These are phyloP conservation scores for Lactarius hengduanensis DNA, from an alignment of 768 basidiomycete genomes.

Conservation along the genomic window DNA sequence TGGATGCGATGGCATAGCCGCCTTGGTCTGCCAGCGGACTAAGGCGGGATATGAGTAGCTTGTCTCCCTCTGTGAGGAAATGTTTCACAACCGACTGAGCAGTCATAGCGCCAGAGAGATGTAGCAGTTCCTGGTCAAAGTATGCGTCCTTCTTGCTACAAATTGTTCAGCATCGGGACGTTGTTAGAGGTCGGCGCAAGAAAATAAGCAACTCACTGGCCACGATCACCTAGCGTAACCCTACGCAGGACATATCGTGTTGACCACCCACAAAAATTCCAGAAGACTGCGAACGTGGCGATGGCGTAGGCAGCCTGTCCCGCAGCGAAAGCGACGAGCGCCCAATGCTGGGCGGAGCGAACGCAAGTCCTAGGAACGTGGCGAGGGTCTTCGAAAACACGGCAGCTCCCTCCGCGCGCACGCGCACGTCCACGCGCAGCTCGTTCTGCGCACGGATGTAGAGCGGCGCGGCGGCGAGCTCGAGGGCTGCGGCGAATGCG, in stretches of 20 bases:
- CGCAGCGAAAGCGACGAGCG: slow-evolving; percentile 79
- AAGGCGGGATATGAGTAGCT: slow-evolving; percentile 80
- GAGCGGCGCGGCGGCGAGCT: slow-evolving; percentile 77
- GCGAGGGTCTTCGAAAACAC: slow-evolving; percentile 69
- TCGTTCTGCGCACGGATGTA: slow-evolving; percentile 55
- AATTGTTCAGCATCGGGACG: slow-evolving; percentile 35
- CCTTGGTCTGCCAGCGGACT: slow-evolving; percentile 87
- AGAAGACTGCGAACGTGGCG: slow-evolving; percentile 57
- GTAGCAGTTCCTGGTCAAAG: slow-evolving; percentile 50
- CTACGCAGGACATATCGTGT: slow-evolving; percentile 29
- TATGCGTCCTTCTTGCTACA: slow-evolving; percentile 34
- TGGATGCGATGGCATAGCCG: slow-evolving; percentile 92
- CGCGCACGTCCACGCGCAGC: slow-evolving; percentile 65
- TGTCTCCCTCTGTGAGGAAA: slow-evolving; percentile 93
- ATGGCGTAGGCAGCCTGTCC: slow-evolving; percentile 80
- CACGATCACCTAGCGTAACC: slow-evolving; percentile 30
- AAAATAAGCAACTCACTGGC: slow-evolving; percentile 32
- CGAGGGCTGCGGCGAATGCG: slow-evolving; percentile 67
- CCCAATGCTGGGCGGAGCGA: slow-evolving; percentile 44
- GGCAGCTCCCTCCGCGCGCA: slow-evolving; percentile 83
- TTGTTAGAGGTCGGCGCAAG: slow-evolving; percentile 10
- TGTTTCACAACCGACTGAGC: slow-evolving; percentile 90
- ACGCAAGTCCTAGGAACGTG: slow-evolving; percentile 65
- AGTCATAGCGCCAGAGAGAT: slow-evolving; percentile 80
- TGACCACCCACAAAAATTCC: slow-evolving; percentile 32